These are phyloP conservation scores for Backusella sp. DNA, from an alignment of 192 early-diverging fungal genomes.

Conservation along the genomic window DNA sequence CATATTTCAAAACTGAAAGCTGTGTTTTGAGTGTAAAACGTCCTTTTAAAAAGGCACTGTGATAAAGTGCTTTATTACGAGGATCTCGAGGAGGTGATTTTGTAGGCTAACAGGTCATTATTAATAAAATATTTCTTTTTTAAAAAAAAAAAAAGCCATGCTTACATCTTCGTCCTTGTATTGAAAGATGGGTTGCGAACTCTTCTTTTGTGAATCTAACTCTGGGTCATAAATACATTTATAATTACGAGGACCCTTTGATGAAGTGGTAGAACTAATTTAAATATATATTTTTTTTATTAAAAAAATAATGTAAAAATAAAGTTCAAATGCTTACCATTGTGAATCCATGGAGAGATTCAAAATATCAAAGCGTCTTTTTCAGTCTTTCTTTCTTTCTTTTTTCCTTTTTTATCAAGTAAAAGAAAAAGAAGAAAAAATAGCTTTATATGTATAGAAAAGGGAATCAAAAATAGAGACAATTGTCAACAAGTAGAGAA, in stretches of 20 bases:
- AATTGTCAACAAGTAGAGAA: background rate
- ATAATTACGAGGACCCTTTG: slow-evolving; percentile 25
- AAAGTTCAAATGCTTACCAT: slow-evolving; percentile 16
- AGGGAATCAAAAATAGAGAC: background rate
- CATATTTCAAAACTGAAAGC: slow-evolving; percentile 16
- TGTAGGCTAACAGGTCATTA: background rate
- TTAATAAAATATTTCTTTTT: background rate
- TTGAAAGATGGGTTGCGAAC: slow-evolving; percentile 13
- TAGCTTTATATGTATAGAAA: background rate
- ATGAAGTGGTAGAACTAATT: background rate
- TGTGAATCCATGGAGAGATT: slow-evolving; percentile 24
- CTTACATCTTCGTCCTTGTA: slow-evolving; percentile 21
- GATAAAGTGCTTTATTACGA: background rate
- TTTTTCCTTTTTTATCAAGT: slow-evolving; percentile 1
- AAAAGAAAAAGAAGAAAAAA: slow-evolving; percentile 8
- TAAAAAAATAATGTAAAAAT: background rate
- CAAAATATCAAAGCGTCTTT: slow-evolving; percentile 7
- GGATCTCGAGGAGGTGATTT: slow-evolving; percentile 3
- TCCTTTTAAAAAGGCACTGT: slow-evolving; percentile 10
- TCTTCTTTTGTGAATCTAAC: slow-evolving; percentile 24
- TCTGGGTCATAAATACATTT: slow-evolving; percentile 31
- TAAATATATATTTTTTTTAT: background rate
- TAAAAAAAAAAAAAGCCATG: background rate
- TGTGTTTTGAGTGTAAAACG: background rate
- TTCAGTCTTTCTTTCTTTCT: background rate